Evolutionary conservation across 495 filamentous ascomycete genomes (phyloP).

Genomic region (Penicillium canescens): DNA sequence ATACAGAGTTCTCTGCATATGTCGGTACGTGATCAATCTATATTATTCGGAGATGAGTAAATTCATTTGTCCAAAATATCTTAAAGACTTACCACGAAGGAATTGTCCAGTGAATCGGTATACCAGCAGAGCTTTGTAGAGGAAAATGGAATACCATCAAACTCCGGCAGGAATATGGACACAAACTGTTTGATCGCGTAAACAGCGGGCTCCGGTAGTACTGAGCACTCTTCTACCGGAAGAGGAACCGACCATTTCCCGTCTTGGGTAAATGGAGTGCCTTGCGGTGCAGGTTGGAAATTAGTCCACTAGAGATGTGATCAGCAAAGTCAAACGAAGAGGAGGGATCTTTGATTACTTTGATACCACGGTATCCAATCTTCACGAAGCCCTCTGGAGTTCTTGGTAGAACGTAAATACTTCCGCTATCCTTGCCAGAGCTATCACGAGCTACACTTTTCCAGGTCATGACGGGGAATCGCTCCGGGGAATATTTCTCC

Average conservation of each 20-base stretch:
- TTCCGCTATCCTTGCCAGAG: conserved; percentile 16
- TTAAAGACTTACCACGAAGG: conserved; percentile 11
- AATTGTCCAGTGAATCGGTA: conserved; percentile 23
- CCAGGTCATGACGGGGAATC: conserved; percentile 19
- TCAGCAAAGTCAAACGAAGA: neutral
- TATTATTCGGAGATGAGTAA: neutral
- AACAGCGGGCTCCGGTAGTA: conserved; percentile 8
- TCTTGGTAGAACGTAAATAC: conserved; percentile 21
- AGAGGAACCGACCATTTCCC: conserved; percentile 18
- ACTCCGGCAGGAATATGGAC: conserved; percentile 16
- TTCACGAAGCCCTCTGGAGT: conserved; percentile 17
- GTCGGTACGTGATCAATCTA: conserved; percentile 18
- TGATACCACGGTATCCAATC: conserved; percentile 18
- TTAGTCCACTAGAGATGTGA: conserved; percentile 16
- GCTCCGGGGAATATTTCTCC: conserved; percentile 20
- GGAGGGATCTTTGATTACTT: neutral
- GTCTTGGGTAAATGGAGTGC: conserved; percentile 16
- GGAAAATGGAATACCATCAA: conserved; percentile 11
- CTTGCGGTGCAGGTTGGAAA: conserved; percentile 14
- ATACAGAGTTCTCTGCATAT: conserved; percentile 18
- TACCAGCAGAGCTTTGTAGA: conserved; percentile 26
- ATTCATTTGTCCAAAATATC: neutral
- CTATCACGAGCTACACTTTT: conserved; percentile 12
- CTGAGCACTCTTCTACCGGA: conserved; percentile 1
- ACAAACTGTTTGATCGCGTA: conserved; percentile 16